Base-by-base conservation (phyloP, 179 eudicot genomes). In the Amaranthus tricolor region DNA sequence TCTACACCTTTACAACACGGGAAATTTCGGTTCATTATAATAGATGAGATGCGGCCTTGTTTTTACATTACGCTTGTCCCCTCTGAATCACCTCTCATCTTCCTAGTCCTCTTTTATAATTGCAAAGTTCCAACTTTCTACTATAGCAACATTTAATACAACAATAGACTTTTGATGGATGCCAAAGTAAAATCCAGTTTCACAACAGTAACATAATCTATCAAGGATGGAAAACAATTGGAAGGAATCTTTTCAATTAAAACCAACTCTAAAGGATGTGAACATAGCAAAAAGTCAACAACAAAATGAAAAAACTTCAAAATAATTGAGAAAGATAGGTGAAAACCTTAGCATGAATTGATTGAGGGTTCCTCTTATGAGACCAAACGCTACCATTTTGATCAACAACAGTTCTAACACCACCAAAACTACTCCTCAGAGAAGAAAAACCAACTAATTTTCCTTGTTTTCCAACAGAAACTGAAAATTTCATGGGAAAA, bases 341-440 rank as follows among this genome's bases (percentile, higher is more conserved):
- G 58, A 78, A 81, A 43, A 81, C 84, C 84, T 81, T 73, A 9
- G 78, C 81, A 68, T 56, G 52, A 74, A 70, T 63, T 12, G 76
- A 74, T 69, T 66, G 80, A 47, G 57, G 58, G 51, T 77, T 74
- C 69, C 75, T 75, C 78, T 16, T 73, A 51, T 24, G 64, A 49
- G 75, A 68, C 71, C 45, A 47, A 68, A 31, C 1, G 45, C 70
- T 66, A 66, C 59, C 69, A 58, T 74, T 75, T 63, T 48, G 56
- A 73, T 63, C 69, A 48, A 73, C 66, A 7, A 71, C 52, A 12
- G 53, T 59, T 74, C 78, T 64, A 7, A 69, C 65, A 68, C 84
- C 84, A 69, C 62, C 63, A 77, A 81, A 81, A 69, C 62, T 74
- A 70, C 84, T 81, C 69, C 44, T 77, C 65, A 64, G 49, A 55